Conservation (phyloP, 352 stramenopile species). For the Blastocystis sp. region DNA sequence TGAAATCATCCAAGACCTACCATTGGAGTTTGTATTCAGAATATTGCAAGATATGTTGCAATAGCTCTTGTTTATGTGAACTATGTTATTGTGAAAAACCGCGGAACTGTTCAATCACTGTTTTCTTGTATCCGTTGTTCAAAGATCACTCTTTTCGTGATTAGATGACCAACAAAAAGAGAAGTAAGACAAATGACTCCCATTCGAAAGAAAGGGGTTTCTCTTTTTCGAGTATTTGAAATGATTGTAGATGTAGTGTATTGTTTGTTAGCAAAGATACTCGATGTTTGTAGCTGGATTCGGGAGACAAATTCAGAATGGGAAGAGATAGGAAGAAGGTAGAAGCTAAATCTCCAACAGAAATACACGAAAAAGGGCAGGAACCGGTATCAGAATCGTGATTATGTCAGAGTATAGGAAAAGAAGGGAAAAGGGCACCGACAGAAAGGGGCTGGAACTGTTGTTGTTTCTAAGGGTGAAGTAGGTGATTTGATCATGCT, state of each 20-base stretch:
- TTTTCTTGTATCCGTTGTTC: too few species aligned
- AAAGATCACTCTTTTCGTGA: too few species aligned
- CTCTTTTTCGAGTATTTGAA: background rate
- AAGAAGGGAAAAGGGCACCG: conserved; percentile 70
- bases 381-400: background rate
- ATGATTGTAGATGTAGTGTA: background rate
- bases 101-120: background rate
- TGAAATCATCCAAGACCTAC: too few species aligned
- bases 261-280: background rate
- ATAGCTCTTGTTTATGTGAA: too few species aligned
- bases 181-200: background rate
- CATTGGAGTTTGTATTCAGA: too few species aligned
- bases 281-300: background rate
- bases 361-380: background rate
- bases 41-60: too few species aligned
- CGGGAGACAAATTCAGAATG: background rate
- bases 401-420: background rate
- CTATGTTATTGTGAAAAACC: background rate
- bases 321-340: background rate
- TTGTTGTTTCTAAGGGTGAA: conserved; percentile 76
- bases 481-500: conserved; percentile 61
- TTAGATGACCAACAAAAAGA: background rate
- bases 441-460: conserved; percentile 77
- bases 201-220: too few species aligned
- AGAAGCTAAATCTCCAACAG: background rate